phyloP scores from a whole-genome alignment of 345 rosid genomes.

The Eucalyptus melliodora region DNA sequence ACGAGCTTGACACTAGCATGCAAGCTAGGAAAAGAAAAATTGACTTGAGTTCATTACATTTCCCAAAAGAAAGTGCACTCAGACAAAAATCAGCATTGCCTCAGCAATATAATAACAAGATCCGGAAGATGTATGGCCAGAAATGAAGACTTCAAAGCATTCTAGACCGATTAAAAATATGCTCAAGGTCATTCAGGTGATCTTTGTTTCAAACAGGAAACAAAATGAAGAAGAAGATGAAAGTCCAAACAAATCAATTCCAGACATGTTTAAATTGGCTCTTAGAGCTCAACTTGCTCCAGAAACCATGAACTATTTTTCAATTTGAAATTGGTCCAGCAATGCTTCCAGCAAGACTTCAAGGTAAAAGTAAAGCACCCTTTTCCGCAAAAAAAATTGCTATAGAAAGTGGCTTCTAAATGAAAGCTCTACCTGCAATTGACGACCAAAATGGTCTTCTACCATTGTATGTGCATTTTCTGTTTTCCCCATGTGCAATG shows the following conservation, averaged over 20 bases:
- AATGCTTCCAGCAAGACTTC: neutral
- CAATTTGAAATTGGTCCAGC: neutral
- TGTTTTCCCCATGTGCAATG: conserved; percentile 92
- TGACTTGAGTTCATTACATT: neutral
- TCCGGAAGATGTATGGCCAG: neutral
- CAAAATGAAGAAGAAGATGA: neutral
- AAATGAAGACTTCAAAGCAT: neutral
- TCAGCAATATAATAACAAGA: neutral
- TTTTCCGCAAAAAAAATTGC: neutral
- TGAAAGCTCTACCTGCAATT: conserved; percentile 54
- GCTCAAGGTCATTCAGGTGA: neutral
- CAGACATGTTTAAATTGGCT: neutral
- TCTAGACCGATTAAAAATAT: neutral
- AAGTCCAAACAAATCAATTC: neutral
- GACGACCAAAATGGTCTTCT: conserved; percentile 70
- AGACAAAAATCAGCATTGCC: neutral
- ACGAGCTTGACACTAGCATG: neutral
- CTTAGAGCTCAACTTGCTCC: neutral
- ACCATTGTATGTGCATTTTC: conserved; percentile 51
- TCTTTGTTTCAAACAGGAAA: neutral
- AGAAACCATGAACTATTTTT: neutral
- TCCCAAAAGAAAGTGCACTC: neutral
- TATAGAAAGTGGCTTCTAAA: neutral
- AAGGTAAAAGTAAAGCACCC: neutral
- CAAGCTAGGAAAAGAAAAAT: neutral